Conservation (phyloP, 2,329 filamentous ascomycete species). For the Sclerotinia borealis region DNA sequence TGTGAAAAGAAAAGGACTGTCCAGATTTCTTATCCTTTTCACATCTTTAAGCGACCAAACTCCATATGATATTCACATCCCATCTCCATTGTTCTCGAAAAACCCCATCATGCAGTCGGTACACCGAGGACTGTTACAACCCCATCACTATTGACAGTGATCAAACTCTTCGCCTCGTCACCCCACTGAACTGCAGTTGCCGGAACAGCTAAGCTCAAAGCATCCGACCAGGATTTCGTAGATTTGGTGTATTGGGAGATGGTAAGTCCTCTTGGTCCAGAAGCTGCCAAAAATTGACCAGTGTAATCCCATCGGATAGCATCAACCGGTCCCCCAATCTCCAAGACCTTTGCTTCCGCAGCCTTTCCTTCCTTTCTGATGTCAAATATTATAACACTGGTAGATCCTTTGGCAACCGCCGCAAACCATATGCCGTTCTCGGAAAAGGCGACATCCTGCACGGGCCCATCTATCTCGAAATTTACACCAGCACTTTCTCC, state of each 20-base stretch:
- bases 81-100: not conserved
- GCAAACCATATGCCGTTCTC: slow-evolving; percentile 98
- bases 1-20: not conserved
- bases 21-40: slow-evolving; percentile 1
- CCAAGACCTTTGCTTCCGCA: slow-evolving; percentile 74
- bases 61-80: slow-evolving; percentile 7
- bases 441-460: slow-evolving; percentile 77
- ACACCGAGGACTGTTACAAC: slow-evolving; percentile 62
- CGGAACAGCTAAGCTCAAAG: slow-evolving; percentile 67
- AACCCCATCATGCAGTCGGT: not conserved
- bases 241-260: slow-evolving; percentile 88
- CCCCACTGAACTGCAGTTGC: slow-evolving; percentile 76
- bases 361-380: slow-evolving; percentile 84
- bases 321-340: slow-evolving; percentile 72
- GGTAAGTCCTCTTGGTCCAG: slow-evolving; percentile 71
- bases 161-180: slow-evolving; percentile 62
- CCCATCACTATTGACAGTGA: slow-evolving; percentile 70
- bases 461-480: slow-evolving; percentile 62
- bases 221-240: slow-evolving; percentile 83
- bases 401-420: slow-evolving; percentile 70
- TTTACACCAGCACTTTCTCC: slow-evolving; percentile 65
- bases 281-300: slow-evolving; percentile 83
- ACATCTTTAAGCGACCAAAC: slow-evolving; percentile 6
- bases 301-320: slow-evolving; percentile 88
- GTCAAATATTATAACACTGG: slow-evolving; percentile 81